phyloP scores from a whole-genome alignment of 345 rosid genomes.

The Syzygium aromaticum region DNA sequence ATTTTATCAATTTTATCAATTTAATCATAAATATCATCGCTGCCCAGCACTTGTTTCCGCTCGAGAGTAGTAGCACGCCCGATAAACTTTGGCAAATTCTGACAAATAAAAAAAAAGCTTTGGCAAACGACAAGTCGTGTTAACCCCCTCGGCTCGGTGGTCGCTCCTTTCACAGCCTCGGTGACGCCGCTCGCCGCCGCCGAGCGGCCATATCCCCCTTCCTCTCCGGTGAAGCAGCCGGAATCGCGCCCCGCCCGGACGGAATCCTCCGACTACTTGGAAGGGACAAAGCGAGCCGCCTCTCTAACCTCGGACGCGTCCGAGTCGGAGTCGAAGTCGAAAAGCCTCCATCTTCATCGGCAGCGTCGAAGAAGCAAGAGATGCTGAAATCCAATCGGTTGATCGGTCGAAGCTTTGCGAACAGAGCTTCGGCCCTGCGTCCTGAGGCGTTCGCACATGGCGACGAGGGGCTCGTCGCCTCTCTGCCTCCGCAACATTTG shows the following conservation, averaged over 20 bases:
- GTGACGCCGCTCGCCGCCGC: neutral
- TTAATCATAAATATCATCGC: neutral
- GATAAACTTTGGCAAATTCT: neutral
- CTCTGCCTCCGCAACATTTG: constrained; percentile 25
- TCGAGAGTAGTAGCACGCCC: neutral
- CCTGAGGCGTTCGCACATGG: neutral
- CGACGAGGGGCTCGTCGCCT: constrained; percentile 9
- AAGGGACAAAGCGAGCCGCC: neutral
- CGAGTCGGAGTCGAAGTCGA: neutral
- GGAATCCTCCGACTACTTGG: neutral
- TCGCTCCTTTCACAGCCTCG: neutral
- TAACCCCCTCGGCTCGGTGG: neutral
- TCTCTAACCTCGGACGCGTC: neutral
- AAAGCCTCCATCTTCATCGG: neutral
- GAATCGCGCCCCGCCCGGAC: neutral
- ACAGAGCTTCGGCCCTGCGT: constrained; percentile 17
- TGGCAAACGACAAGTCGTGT: neutral
- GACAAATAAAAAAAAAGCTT: neutral
- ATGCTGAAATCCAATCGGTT: constrained; percentile 44
- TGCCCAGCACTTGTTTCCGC: neutral
- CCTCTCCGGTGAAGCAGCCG: neutral
- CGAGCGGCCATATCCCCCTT: neutral
- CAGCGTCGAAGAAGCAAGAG: neutral
- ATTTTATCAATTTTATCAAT: neutral
- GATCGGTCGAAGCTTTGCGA: constrained; percentile 14